Evolutionary conservation across 768 basidiomycete species (phyloP), one percentile per base, ranked within the genome.

Genomic region (Clavulina sp.): DNA sequence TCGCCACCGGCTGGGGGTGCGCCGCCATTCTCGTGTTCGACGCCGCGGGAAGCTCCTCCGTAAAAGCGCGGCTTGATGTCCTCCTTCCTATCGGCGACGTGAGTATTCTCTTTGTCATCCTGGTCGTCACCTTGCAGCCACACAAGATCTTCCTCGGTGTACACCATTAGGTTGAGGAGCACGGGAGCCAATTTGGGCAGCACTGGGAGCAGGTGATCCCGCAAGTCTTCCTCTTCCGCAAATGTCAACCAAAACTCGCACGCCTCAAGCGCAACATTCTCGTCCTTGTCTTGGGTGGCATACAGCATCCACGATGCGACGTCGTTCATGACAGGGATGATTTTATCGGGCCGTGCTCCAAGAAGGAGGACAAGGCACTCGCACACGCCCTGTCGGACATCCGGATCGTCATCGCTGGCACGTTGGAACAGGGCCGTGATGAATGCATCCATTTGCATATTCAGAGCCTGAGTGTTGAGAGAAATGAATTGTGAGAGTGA

Each of bases 161-260:
- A 99, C 28, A 93, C 66, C 93, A 97, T 99, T 61, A 91, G 95
- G 62, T 93, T 83, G 55, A 99, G 72, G n/a, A 99, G 71, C 18
- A 95, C 81, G 0, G 95, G 95, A 2, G 85, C 88, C 36, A 99
- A 87, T 59, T 86, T 85, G n/a, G 72, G 78, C 5, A 99, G 72
- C 54, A 91, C 74, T 2, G 92, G 92, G 54, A 79, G 81, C 26
- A 99, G 71, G 62, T 82, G 85, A 2, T 78, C 76, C 6, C 80
- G 79, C 23, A 97, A 73, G 48, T 89, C 87, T 34, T 80, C 80
- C 58, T 96, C 89, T 64, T 99, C 95, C 16, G 95, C 92, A 61
- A 99, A 97, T 1, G 92, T 95, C 55, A 99, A 73, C 95, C 95
- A 99, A 66, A 99, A 99, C 72, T 99, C 95, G 73, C 92, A 95